Conservation (phyloP, 345 rosid genomes). For the Melaleuca alternifolia region DNA sequence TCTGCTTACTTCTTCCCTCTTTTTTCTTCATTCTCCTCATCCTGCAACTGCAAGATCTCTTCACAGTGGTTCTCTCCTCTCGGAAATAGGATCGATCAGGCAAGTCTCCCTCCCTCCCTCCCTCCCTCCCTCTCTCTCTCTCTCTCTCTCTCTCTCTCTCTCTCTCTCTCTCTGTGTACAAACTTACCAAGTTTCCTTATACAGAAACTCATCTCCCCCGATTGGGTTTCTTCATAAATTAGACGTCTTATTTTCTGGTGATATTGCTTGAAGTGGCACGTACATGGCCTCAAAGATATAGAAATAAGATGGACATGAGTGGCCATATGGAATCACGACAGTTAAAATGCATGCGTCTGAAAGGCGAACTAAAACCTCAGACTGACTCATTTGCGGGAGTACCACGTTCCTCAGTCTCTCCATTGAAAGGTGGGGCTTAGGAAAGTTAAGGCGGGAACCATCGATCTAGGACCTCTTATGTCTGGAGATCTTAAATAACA, state of each 20-base stretch:
- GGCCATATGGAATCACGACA: not conserved
- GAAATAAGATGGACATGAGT: not conserved
- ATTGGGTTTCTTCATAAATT: not conserved
- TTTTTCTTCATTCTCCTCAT: not conserved
- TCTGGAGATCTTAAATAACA: not conserved
- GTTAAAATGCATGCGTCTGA: not conserved
- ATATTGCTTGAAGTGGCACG: not conserved
- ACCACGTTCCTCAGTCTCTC: not conserved
- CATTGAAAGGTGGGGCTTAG: not conserved
- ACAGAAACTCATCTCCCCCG: not conserved
- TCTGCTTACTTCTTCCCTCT: not conserved
- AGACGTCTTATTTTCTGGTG: not conserved
- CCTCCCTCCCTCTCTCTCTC: not conserved
- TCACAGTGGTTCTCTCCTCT: not conserved
- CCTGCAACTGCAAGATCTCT: not conserved
- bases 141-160: too few relatives aligned
- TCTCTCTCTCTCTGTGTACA: not conserved
- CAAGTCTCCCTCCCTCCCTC: not conserved
- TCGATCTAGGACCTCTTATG: not conserved
- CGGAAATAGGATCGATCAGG: not conserved
- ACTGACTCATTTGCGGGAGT: not conserved
- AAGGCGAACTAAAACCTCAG: not conserved
- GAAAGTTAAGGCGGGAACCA: not conserved
- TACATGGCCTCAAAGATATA: not conserved
- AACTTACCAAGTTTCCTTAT: not conserved